Conservation (phyloP, 345 rosid genomes). For the Bruguiera parviflora region DNA sequence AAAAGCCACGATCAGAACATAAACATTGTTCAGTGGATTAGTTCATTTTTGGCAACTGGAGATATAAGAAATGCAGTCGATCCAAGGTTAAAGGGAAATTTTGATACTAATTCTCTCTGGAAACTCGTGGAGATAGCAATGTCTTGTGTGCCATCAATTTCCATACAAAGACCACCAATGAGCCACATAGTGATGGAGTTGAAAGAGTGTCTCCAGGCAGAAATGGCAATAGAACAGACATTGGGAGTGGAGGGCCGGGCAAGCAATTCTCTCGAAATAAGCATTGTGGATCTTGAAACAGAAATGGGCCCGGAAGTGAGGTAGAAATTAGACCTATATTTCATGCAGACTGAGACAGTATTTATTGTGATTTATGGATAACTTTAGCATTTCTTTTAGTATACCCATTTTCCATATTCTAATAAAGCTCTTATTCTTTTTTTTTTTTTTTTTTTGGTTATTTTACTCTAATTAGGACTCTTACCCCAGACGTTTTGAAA, state of each 20-base stretch:
- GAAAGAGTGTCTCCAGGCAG: constrained; percentile 35
- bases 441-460: too few species aligned
- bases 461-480: too few species aligned
- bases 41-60: constrained; percentile 29
- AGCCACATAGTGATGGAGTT: constrained; percentile 31
- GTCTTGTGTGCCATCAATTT: constrained; percentile 29
- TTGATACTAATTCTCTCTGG: constrained; percentile 40
- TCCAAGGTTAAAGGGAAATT: constrained; percentile 32
- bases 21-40: constrained; percentile 43
- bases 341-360: too few species aligned
- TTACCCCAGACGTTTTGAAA: too few species aligned
- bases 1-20: constrained; percentile 21
- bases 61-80: constrained; percentile 38
- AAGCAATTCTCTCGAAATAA: constrained; percentile 15
- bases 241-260: background rate
- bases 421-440: too few species aligned
- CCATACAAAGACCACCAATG: constrained; percentile 37
- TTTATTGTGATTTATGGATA: too few species aligned
- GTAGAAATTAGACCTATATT: constrained; percentile 3
- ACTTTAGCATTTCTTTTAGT: too few species aligned
- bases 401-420: too few species aligned
- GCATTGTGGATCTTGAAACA: constrained; percentile 11
- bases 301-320: constrained; percentile 20
- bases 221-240: constrained; percentile 15
- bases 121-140: constrained; percentile 42